Evolutionary conservation across 2,329 filamentous ascomycete species (phyloP), one percentile per base, ranked within the genome.

Genomic region (Ceratocystiopsis sp.): DNA sequence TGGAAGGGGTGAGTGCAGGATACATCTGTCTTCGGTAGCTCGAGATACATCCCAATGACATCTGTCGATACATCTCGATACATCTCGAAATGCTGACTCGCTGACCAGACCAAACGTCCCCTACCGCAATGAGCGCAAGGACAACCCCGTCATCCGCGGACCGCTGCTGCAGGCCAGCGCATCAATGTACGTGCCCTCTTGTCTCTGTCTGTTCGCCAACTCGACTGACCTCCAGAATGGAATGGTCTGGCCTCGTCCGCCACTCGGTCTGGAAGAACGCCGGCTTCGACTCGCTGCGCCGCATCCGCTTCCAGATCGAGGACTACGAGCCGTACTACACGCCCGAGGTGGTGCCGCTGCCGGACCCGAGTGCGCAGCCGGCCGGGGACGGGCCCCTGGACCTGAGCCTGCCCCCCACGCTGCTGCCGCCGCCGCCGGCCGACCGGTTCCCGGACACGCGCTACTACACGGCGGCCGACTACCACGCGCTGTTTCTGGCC

Each of bases 261-360:
- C 64, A 63, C 46, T 54, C 66, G 42, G 65, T 79, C 50, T 83
- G 75, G 74, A 60, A 60, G 35, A 78, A 78, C 56, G 75, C 76
- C 17, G 76, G 76, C 35, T 82, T 84, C 53, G 62, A 60, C 39
- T 59, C 61, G 5, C 61, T 84, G 36, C 71, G 72, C 39, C 61
- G 68, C 34, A 66, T 75, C 45, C 62, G 63, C 19, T 57, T 66
- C 17, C 61, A 56, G 15, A 56, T 84, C 29, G 62, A 73, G 40
- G 60, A 70, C 41, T 71, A 58, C 40, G 64, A 65, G 48, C 64
- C 65, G 2, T 57, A 62, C 38, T 69, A 62, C 47, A 65, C 68
- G 21, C 66, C 67, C 0, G 62, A 63, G 3, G 57, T 71, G 5
- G 52, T 68, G 0, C 66, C 66, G 5, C 47, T 59, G 14, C 52